Base-by-base conservation (phyloP, 495 filamentous ascomycete genomes). In the Podospora anserina region DNA sequence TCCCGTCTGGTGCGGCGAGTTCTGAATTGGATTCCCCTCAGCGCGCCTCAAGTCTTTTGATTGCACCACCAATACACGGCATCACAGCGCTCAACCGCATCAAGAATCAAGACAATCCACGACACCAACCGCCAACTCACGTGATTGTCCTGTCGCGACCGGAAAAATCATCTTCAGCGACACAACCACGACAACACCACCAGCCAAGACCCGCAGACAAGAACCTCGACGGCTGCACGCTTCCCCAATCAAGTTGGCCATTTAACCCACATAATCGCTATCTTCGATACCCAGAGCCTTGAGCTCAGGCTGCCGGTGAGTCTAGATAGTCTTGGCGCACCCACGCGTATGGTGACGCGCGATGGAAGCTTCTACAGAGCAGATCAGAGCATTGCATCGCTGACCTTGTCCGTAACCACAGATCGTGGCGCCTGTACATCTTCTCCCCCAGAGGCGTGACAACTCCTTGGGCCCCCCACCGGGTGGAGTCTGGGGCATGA, bases 401-500 rank as follows among this genome's bases (percentile, higher is more conserved):
- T 26, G 23, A 20, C 23, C 23, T 19, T 58, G 55, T 7, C 55
- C 55, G 55, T 11, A 58, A 58, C 55, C 6, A 19, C 18, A 82
- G 82, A 83, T 76, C 81, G 78, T 83, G 82, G 82, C 82, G 81
- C 82, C 82, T 65, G 80, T 83, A 74, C 79, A 83, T 71, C 79
- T 80, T 69, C 71, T 82, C 34, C 32, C 61, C 63, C 77, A 80
- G 76, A 74, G 76, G 78, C 80, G 78, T 73, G 81, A 80, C 77
- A 78, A 73, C 79, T 83, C 82, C 83, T 83, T 86, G 83, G 85
- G 82, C 78, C 66, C 76, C 81, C 78, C 80, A 81, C 84, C 83
- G 85, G 85, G 83, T 75, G 81, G 77, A 80, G 75, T 75, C 73
- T 74, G 81, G 80, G 84, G 83, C 78, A 86, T 86, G 84, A 86